A percentile compares a stretch with the other conserved stretches of the same genome.
These are phyloP conservation scores for Talaromyces islandicus DNA, from an alignment of 2,329 filamentous ascomycete genomes.

Conservation along the genomic window DNA sequence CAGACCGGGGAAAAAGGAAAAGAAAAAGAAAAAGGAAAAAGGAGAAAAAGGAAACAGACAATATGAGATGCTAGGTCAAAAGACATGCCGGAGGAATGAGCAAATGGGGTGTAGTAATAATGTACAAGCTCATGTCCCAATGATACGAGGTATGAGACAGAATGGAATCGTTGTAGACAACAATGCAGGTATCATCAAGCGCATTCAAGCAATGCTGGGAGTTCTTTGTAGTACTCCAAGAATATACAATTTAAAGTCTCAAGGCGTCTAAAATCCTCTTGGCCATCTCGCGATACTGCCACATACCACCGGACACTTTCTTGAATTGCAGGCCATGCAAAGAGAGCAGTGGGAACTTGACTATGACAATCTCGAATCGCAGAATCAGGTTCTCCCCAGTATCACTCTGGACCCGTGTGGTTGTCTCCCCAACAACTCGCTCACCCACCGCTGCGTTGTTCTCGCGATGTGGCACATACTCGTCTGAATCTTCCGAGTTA, in stretches of 20 bases:
- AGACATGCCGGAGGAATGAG: background rate
- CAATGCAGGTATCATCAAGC: background rate
- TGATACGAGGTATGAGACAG: background rate
- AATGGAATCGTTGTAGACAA: background rate
- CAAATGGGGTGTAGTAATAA: background rate
- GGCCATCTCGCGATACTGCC: conserved; percentile 98
- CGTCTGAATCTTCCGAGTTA: conserved; percentile 80
- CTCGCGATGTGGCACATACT: conserved; percentile 53
- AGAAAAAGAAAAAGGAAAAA: background rate
- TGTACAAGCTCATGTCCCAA: background rate
- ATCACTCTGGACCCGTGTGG: conserved; percentile 85
- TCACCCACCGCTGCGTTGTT: conserved; percentile 46
- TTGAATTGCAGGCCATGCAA: conserved; percentile 98
- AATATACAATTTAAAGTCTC: conserved; percentile 53
- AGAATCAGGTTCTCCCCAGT: conserved; percentile 77
- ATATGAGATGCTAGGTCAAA: background rate
- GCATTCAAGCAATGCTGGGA: conserved; percentile 1
- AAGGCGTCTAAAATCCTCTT: conserved; percentile 88
- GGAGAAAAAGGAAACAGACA: background rate
- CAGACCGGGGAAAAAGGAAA: conserved; percentile 10
- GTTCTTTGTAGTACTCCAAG: background rate
- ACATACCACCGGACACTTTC: conserved; percentile 88
- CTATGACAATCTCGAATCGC: conserved; percentile 92
- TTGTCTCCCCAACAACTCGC: conserved; percentile 74
- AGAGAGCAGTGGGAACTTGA: conserved; percentile 90